Base-by-base conservation (phyloP, 495 filamentous ascomycete species). In the Pyrenopolyporus hunteri region DNA sequence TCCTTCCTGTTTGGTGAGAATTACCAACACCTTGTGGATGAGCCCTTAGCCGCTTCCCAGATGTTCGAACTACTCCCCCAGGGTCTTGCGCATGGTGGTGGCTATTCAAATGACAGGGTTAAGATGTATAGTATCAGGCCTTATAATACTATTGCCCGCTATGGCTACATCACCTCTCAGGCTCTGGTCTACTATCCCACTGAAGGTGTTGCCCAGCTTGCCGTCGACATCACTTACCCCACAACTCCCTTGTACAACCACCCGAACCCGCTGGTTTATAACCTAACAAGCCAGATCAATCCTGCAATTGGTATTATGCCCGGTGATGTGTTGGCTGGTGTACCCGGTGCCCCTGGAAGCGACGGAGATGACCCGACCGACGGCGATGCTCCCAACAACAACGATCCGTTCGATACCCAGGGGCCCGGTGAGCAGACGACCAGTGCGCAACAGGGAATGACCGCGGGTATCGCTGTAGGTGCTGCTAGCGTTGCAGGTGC, bases 91-190 rank as follows among this genome's bases (percentile, higher is more conserved):
- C 81, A 87, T 46, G 90, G 87, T 32, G 75, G 89, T 17, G 73
- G 75, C 6, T 76, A 89, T 50, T 67, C 78, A 0, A 7, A 35
- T 6, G 55, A 70, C 5, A 74, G 89, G 42, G 78, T 90, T 16
- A 70, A 75, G 16, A 91, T 96, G 82, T 82, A 85, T 55, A 85
- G 82, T 44, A 83, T 98, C 43, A 76, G 86, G 57, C 92, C 94
- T 6, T 86, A 89, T 71, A 87, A 97, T 70, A 96, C 90, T 11
- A 82, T 79, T 16, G 66, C 74, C 31, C 82, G 73, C 36, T 77
- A 88, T 23, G 89, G 89, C 23, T 98, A 89, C 76, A 84, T 95
- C 63, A 92, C 92, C 2, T 97, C 93, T 1, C 73, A 95, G 33
- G 92, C 90, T 22, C 73, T 87, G 62, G 82, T 85, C 20, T 93